These are phyloP conservation scores for Metschnikowia borealis DNA, from an alignment of 805 yeast genomes.

Conservation along the genomic window DNA sequence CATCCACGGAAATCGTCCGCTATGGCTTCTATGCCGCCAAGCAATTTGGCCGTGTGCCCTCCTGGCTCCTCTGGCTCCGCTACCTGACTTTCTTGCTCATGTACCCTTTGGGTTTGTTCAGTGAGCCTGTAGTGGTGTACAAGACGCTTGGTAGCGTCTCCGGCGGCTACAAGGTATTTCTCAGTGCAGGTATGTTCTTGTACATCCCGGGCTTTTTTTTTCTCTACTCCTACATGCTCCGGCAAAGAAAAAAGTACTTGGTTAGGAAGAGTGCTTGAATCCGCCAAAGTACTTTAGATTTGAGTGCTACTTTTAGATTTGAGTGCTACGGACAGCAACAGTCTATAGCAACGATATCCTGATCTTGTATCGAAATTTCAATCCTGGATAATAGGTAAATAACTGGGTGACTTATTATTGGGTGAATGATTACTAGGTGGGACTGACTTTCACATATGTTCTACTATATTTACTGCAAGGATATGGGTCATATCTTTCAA, in stretches of 20 bases:
- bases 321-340: no score
- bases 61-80: constrained; percentile 24
- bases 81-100: constrained; percentile 27
- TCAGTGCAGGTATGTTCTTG: constrained; percentile 20
- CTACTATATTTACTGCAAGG: no score
- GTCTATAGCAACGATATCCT: no score
- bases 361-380: no score
- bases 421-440: no score
- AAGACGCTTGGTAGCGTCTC: constrained; percentile 17
- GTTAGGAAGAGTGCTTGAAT: neutral
- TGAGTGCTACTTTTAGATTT: no score
- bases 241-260: constrained; percentile 22
- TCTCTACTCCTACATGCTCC: constrained; percentile 29
- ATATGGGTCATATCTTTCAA: no score
- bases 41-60: constrained; percentile 15
- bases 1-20: constrained; percentile 26
- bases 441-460: no score
- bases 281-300: neutral
- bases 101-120: constrained; percentile 29
- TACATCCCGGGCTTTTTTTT: constrained; percentile 31
- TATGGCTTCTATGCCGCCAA: constrained; percentile 27
- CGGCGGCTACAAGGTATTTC: constrained; percentile 20
- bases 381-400: no score
- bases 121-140: constrained; percentile 28
- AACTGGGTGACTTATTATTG: no score